Base-by-base conservation (phyloP, 2,329 filamentous ascomycete genomes). In the Aspergillus cejpii region DNA sequence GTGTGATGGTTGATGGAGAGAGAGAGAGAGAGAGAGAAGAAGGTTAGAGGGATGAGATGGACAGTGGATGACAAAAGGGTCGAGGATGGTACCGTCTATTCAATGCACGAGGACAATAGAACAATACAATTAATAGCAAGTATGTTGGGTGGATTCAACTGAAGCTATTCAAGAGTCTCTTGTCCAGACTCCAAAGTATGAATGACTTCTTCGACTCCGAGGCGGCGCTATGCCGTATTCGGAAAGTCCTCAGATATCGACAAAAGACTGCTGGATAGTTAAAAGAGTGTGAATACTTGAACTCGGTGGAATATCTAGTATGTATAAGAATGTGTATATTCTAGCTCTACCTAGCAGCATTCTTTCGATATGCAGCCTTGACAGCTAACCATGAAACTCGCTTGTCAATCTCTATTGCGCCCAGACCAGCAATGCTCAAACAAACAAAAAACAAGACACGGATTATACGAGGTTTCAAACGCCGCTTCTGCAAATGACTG, bases 361-460 rank as follows among this genome's bases (percentile, higher is more conserved):
- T 34, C 14, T 5, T 20, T 19, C 15, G 11, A 19, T 14, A 20
- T 5, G 1, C 31, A 5, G 17, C 31, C 17, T 7, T 14, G n/a
- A 33, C 23, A 29, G 17, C 29, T 21, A 41, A 34, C 28, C 19
- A 34, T 26, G n/a, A 2, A 34, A 34, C 39, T 15, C 39, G 33
- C 33, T 14, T 14, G 23, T 24, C 15, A 34, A 39, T 17, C 23
- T 11, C 34, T 26, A 33, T 15, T 27, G 34, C 33, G 41, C 42
- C 42, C 31, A 17, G 36, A 39, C 28, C 14, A 31, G 40, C 37
- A 28, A 29, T 26, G 39, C 26, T 41, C 14, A 14, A 17, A 31
- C 3, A 37, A 48, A 40, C 33, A 24, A 46, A 10, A 24, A 44
- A 41, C 34, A 28, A 45, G 27, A 39, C 27, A 45, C 48, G n/a